Base-by-base conservation (phyloP, 140 eudicot genomes). In the Cichorium intybus region DNA sequence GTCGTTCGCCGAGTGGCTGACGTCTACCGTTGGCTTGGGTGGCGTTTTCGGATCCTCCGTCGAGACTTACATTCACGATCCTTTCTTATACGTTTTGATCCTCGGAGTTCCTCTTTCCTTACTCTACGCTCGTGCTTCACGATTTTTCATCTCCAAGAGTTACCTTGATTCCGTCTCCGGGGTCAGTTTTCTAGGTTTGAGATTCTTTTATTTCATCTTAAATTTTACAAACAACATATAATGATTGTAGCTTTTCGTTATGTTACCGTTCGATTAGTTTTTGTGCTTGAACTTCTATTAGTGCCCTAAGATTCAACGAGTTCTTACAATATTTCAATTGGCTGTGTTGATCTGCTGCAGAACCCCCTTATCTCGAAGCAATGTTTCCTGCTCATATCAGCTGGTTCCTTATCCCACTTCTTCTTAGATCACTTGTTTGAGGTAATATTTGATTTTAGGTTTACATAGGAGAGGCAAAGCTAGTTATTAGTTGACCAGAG, bases 371-470 rank as follows among this genome's bases (percentile, higher is more conserved):
- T 73, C 7, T 69, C 66, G 73, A 81, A 37, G 62, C 98, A 92
- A 63, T 92, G 98, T 74, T 85, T 92, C 59, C 62, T 92, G 69
- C 75, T 92, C 68, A 69, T 88, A 49, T 73, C 90, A 18, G 96
- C 98, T 10, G 98, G 95, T 39, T 92, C 98, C 26, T 83, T 92
- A 14, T 92, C 98, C 10, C 98, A 92, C 67, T 92, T 92, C 75
- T 92, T 92, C 78, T 62, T 92, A 48, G 98, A 92, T 72, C 96
- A 92, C 72, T 72, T 92, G 80, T 92, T 92, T 88, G 98, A 92
- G 98, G 98, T 92, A 82, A 51, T 64, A n/a, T 17, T 14, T 27
- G 24, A 49, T 11, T 24, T 52, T 8, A 39, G 8, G 16, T 20
- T 43, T 41, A 49, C 39, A 15, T 1, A 39, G 31, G 10, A 18